Evolutionary conservation across 805 yeast species (phyloP), one percentile per base, ranked within the genome.

Genomic region (Yarrowia osloensis): DNA sequence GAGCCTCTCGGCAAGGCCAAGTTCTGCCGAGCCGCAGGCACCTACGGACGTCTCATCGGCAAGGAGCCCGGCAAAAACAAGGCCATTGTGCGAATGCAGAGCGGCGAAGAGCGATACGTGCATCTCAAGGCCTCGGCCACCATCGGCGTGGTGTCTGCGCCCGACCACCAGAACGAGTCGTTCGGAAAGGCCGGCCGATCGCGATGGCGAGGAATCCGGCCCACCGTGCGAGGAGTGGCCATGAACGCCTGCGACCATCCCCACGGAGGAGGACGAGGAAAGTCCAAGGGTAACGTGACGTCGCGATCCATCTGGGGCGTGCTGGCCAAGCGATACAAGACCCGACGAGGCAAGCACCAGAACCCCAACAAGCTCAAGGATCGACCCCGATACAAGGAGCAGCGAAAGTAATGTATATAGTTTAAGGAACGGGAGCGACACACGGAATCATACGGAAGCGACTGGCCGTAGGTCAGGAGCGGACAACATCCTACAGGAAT

Each of bases 251-350:
- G 88, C 76, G 98, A 95, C 79, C 99, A 95, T 82, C 99, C 99
- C 71, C 93, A 91, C 75, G 99, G 99, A 83, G 99, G 99, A 88
- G 99, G 99, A 81, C 88, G 99, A 84, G 99, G 99, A 86, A 95
- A 95, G 79, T 90, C 97, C 69, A 95, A 95, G 87, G 91, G 97
- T 70, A 93, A 94, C 80, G 94, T 91, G 81, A 84, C 89, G 68
- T 90, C 98, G 21, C 91, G 89, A 82, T 90, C 97, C 67, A 96
- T 96, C 77, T 94, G 98, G 97, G 99, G 99, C 74, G 88, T 88
- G 69, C 79, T 89, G 74, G 88, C 94, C 47, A 94, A 94, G 84
- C 89, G 91, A 67, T 93, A 86, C 81, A 93, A 91, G 85, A 95
- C 98, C 17, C 88, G 99, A 81, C 87, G 88, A 73, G 96, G 96